Evolutionary conservation across 176 grass and related monocot genomes (phyloP).

Genomic region (Tillandsia leiboldiana): DNA sequence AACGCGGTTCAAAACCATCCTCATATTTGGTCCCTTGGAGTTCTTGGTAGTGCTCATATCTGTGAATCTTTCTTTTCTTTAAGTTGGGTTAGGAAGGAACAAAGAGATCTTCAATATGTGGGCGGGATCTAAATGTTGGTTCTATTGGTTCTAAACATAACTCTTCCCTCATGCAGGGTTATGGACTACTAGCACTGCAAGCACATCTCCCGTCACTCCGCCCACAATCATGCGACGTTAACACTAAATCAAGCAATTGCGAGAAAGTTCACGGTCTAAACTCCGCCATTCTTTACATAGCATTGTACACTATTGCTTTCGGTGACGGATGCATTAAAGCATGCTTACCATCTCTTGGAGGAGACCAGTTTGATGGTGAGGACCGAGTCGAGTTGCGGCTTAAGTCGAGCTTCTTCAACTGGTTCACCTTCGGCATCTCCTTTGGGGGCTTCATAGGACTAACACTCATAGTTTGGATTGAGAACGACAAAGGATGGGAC

Average conservation of each 20-base stretch:
- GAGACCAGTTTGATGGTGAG: slow-evolving; percentile 52
- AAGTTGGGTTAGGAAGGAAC: not conserved
- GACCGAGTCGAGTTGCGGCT: slow-evolving; percentile 29
- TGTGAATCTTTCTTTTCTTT: not conserved
- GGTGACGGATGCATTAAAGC: slow-evolving; percentile 50
- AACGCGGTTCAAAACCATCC: slow-evolving; percentile 39
- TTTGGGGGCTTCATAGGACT: slow-evolving; percentile 52
- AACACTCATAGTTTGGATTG: slow-evolving; percentile 52
- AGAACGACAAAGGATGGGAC: slow-evolving; percentile 48
- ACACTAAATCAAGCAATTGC: slow-evolving; percentile 16
- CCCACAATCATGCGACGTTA: slow-evolving; percentile 33
- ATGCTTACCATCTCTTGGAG: slow-evolving; percentile 54
- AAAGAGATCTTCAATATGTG: too few relatives aligned
- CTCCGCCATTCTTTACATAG: slow-evolving; percentile 44
- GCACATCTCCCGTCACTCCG: slow-evolving; percentile 49
- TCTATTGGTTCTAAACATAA: too few relatives aligned
- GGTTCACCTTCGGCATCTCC: slow-evolving; percentile 63
- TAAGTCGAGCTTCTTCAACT: slow-evolving; percentile 85
- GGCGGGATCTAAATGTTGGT: too few relatives aligned
- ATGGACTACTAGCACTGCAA: slow-evolving; percentile 61
- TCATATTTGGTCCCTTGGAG: slow-evolving; percentile 49
- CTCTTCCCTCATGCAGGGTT: slow-evolving; percentile 37
- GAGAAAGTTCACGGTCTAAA: slow-evolving; percentile 35
- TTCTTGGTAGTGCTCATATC: slow-evolving; percentile 39
- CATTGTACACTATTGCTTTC: slow-evolving; percentile 46